These are phyloP conservation scores for Fusarium oligoseptatum DNA, from an alignment of 2,329 filamentous ascomycete species.

Conservation along the genomic window DNA sequence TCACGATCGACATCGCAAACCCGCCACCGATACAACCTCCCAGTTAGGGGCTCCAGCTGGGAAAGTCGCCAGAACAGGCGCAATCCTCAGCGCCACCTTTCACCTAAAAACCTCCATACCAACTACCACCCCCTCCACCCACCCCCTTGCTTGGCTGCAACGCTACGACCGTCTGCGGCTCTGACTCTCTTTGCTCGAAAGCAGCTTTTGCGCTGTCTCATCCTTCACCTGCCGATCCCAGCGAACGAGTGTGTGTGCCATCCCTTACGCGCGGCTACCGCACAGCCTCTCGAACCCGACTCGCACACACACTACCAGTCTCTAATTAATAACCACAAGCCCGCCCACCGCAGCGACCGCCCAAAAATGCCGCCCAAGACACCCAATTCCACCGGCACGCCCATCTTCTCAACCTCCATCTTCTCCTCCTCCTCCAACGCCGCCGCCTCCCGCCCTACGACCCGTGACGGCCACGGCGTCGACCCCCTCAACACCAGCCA, in stretches of 20 bases:
- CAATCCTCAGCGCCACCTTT: slow-evolving; percentile 7
- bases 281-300: not conserved
- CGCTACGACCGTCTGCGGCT: slow-evolving; percentile 28
- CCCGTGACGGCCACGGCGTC: slow-evolving; percentile 54
- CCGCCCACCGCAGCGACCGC: not conserved
- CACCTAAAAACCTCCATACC: not conserved
- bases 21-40: not conserved
- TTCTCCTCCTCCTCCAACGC: slow-evolving; percentile 50
- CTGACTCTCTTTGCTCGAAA: slow-evolving; percentile 7
- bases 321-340: not conserved
- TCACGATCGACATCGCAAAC: not conserved
- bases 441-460: slow-evolving; percentile 50
- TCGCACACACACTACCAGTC: slow-evolving; percentile 50
- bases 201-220: slow-evolving; percentile 17
- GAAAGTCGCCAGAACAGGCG: slow-evolving; percentile 14
- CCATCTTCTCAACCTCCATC: slow-evolving; percentile 54
- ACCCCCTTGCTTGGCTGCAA: slow-evolving; percentile 18
- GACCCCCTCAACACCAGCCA: slow-evolving; percentile 39
- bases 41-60: slow-evolving; percentile 2
- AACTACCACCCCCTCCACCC: not conserved
- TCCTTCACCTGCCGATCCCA: slow-evolving; percentile 28
- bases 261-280: slow-evolving; percentile 21
- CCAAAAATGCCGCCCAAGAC: slow-evolving; percentile 43
- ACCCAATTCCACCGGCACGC: slow-evolving; percentile 46
- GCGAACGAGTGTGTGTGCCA: slow-evolving; percentile 16